phyloP scores from a whole-genome alignment of 2,329 filamentous ascomycete genomes.

The Coniella lustricola region DNA sequence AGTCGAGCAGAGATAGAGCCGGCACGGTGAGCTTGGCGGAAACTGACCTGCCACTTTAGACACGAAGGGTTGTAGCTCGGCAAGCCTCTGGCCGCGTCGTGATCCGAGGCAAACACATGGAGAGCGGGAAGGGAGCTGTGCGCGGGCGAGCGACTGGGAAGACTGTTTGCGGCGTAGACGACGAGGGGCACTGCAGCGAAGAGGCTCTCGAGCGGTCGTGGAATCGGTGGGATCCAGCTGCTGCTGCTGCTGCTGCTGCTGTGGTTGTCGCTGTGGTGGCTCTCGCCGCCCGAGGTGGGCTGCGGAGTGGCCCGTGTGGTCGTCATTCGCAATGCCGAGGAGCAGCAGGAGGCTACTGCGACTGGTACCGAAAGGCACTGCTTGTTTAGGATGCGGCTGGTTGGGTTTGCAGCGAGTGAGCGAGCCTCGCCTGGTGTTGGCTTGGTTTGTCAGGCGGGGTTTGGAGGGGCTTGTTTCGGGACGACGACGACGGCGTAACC shows the following conservation, averaged over 20 bases:
- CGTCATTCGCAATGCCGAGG: constrained; percentile 8
- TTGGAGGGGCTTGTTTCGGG: background rate
- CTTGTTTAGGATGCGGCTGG: too few relatives aligned
- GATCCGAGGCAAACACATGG: constrained; percentile 66
- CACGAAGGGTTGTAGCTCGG: constrained; percentile 90
- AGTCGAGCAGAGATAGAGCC: background rate
- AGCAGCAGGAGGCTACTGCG: too few relatives aligned
- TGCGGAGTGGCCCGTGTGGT: background rate
- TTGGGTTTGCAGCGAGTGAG: background rate
- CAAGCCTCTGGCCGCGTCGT: constrained; percentile 51
- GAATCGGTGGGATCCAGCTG: constrained; percentile 48
- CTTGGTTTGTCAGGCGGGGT: background rate
- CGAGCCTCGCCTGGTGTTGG: background rate
- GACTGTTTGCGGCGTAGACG: constrained; percentile 66
- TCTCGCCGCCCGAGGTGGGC: background rate
- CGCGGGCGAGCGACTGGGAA: constrained; percentile 56
- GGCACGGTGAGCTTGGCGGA: too few relatives aligned
- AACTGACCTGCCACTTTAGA: constrained; percentile 83
- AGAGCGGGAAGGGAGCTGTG: constrained; percentile 46
- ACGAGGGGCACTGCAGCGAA: constrained; percentile 79
- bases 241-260: constrained; percentile 6
- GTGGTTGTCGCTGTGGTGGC: constrained; percentile 16
- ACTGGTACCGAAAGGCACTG: background rate
- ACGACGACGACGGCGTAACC: background rate
- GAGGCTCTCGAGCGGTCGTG: constrained; percentile 68